A percentile compares a stretch with the other conserved stretches of the same genome.
Conservation (phyloP, 129 eudicot species). For the Arctium minus region DNA sequence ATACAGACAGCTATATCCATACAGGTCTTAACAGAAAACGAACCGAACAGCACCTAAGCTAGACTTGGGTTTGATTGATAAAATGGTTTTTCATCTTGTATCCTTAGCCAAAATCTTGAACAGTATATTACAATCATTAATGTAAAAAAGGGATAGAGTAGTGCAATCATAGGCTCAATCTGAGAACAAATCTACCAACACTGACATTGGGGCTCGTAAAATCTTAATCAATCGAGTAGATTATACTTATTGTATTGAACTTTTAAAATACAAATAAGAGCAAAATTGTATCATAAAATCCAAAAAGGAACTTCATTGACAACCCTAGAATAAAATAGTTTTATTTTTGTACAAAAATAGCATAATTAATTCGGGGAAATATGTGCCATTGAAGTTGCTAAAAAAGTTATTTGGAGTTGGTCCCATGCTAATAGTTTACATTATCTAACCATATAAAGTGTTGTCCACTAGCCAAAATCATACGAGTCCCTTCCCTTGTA, state of each 20-base stretch:
- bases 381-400: conserved; percentile 40
- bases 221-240: not conserved
- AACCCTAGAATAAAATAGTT: conserved; percentile 21
- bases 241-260: too few species aligned
- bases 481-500: conserved; percentile 15
- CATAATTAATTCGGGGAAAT: conserved; percentile 20
- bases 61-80: too few species aligned
- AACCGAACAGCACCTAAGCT: too few species aligned
- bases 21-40: too few species aligned
- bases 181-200: not conserved
- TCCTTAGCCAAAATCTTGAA: not conserved
- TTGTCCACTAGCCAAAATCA: conserved; percentile 22
- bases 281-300: conserved; percentile 11
- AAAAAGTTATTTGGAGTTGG: conserved; percentile 6
- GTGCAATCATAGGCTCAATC: not conserved
- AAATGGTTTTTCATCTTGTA: too few species aligned
- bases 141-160: not conserved
- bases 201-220: not conserved
- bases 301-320: conserved; percentile 16
- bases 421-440: conserved; percentile 12
- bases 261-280: not conserved
- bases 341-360: not conserved
- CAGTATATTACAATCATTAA: not conserved
- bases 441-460: conserved; percentile 28
- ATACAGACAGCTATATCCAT: too few species aligned